These are phyloP conservation scores for Suhomyces canberraensis DNA, from an alignment of 805 yeast species.

Conservation along the genomic window DNA sequence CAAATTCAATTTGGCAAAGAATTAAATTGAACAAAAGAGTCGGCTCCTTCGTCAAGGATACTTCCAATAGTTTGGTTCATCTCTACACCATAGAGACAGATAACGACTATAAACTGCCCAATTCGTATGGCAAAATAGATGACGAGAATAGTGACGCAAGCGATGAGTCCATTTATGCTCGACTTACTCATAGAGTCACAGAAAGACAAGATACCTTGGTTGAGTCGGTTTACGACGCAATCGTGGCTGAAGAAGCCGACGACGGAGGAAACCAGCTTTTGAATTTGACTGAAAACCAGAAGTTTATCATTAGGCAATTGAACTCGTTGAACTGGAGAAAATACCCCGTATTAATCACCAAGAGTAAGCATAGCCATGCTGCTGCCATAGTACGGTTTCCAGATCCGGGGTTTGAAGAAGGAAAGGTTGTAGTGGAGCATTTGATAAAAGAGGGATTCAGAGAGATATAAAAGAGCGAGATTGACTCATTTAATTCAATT, in stretches of 20 bases:
- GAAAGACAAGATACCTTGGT: slow-evolving; percentile 3
- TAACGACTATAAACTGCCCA: not conserved
- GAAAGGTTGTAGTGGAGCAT: slow-evolving; percentile 63
- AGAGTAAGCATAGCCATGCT: slow-evolving; percentile 71
- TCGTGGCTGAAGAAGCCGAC: slow-evolving; percentile 33
- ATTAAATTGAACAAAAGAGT: slow-evolving; percentile 28
- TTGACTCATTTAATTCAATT: no score
- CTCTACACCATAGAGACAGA: slow-evolving; percentile 21
- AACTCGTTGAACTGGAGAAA: slow-evolving; percentile 66
- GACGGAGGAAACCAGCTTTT: slow-evolving; percentile 22
- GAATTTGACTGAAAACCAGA: slow-evolving; percentile 41
- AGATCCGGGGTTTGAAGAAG: slow-evolving; percentile 57
- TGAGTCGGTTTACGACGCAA: slow-evolving; percentile 51
- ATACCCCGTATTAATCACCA: slow-evolving; percentile 64
- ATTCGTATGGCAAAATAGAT: not conserved
- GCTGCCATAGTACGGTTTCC: slow-evolving; percentile 71
- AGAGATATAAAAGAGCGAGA: no score
- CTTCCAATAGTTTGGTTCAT: slow-evolving; percentile 24
- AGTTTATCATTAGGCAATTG: slow-evolving; percentile 51
- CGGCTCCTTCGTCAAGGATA: slow-evolving; percentile 22
- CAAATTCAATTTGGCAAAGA: slow-evolving; percentile 38
- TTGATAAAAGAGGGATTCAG: no score
- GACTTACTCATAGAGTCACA: not conserved
- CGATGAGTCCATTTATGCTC: slow-evolving; percentile 6
- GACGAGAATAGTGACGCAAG: no score